Percentiles rank a stretch among this genome's conserved stretches.
phyloP scores from a whole-genome alignment of 176 grass and related monocot genomes.

The Oropetium thomaeum region DNA sequence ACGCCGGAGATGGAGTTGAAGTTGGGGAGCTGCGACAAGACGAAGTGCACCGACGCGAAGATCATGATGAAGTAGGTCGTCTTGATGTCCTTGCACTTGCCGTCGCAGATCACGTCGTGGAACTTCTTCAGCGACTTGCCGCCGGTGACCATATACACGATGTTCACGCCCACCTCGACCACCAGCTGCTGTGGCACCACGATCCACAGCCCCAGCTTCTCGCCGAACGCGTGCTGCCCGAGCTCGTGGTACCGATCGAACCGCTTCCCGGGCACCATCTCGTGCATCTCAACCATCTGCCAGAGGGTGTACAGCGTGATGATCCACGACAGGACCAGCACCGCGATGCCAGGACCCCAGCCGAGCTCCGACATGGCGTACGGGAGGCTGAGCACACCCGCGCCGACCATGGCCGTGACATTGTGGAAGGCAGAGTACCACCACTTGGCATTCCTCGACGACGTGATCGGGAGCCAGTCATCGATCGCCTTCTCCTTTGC shows the following conservation, averaged over 20 bases:
- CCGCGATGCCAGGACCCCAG: conserved; percentile 75
- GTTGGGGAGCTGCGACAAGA: conserved; percentile 82
- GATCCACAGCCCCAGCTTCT: conserved; percentile 81
- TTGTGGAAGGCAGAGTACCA: conserved; percentile 98
- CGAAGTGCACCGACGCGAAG: conserved; percentile 77
- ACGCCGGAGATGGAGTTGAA: conserved; percentile 94
- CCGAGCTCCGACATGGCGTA: conserved; percentile 86
- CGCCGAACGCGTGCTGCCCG: conserved; percentile 79
- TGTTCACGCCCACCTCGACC: conserved; percentile 86
- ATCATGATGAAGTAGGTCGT: conserved; percentile 92
- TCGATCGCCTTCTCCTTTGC: conserved; percentile 46
- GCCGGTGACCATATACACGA: conserved; percentile 98
- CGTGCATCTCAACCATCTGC: conserved; percentile 99
- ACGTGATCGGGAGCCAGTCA: conserved; percentile 84
- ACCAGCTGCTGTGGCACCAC: conserved; percentile 79
- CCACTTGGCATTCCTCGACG: conserved; percentile 87
- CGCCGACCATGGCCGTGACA: conserved; percentile 96
- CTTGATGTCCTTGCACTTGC: conserved; percentile 63
- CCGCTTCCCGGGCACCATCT: conserved; percentile 86
- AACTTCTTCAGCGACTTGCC: conserved; percentile 88
- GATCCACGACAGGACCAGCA: conserved; percentile 81
- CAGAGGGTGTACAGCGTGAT: conserved; percentile 93
- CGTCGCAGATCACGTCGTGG: conserved; percentile 66
- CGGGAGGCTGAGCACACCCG: conserved; percentile 83
- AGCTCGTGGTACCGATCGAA: conserved; percentile 98